A percentile compares a stretch with the other conserved stretches of the same genome.
phyloP scores from a whole-genome alignment of 805 yeast species.

The Lipomyces sp. region DNA sequence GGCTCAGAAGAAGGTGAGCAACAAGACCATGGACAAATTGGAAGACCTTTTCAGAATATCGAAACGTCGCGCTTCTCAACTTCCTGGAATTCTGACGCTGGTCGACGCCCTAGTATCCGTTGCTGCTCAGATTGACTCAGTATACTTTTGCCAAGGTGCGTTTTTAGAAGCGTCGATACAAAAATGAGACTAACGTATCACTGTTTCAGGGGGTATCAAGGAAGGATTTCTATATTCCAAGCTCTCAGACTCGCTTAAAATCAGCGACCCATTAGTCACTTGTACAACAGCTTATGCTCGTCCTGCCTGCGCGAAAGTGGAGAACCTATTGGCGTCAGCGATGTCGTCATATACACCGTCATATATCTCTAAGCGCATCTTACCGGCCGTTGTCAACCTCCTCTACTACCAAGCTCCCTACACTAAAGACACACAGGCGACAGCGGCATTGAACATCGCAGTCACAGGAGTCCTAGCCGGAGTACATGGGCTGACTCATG shows the following conservation, averaged over 20 bases:
- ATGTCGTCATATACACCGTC: constrained; percentile 65
- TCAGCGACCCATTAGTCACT: constrained; percentile 70
- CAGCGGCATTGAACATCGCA: constrained; percentile 73
- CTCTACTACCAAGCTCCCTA: constrained; percentile 79
- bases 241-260: constrained; percentile 60
- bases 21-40: constrained; percentile 30
- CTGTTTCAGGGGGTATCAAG: constrained; percentile 57
- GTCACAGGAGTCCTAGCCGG: constrained; percentile 77
- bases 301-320: constrained; percentile 60
- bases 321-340: constrained; percentile 58
- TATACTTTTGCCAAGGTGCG: constrained; percentile 69
- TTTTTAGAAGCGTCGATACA: background rate
- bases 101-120: constrained; percentile 59
- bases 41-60: constrained; percentile 66
- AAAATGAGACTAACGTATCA: background rate
- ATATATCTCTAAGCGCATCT: constrained; percentile 62
- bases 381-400: constrained; percentile 72
- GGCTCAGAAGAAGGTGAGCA: constrained; percentile 54
- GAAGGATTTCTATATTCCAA: constrained; percentile 74
- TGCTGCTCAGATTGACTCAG: constrained; percentile 62
- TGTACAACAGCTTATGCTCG: constrained; percentile 78
- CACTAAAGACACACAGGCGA: constrained; percentile 75
- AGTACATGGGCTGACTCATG: constrained; percentile 74
- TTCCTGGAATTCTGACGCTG: constrained; percentile 71
- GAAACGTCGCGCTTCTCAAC: constrained; percentile 65